phyloP scores from a whole-genome alignment of 176 grass and related monocot genomes.

The Pharus latifolius region DNA sequence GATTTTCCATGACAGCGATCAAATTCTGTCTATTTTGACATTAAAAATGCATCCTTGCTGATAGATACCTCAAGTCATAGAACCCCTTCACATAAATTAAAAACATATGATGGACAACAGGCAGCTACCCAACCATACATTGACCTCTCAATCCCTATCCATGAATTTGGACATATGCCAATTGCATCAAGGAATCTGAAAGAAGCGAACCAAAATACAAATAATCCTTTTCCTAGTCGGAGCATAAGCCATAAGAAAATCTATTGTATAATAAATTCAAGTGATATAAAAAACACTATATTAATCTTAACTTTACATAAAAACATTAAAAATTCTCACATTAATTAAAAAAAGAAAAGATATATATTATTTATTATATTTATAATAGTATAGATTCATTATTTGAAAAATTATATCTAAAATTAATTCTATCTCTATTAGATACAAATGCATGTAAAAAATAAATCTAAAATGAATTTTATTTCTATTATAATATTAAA shows the following conservation, averaged over 20 bases:
- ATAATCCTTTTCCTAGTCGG: background rate
- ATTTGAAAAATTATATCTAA: too few relatives aligned
- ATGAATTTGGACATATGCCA: background rate
- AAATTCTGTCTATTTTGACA: background rate
- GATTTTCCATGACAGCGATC: background rate
- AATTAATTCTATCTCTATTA: too few relatives aligned
- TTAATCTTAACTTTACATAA: too few relatives aligned
- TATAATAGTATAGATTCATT: too few relatives aligned
- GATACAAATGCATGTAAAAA: too few relatives aligned
- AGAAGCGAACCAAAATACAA: background rate
- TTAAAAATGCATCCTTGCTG: background rate
- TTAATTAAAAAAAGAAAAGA: too few relatives aligned
- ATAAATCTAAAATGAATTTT: too few relatives aligned
- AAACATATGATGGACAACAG: background rate
- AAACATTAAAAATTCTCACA: too few relatives aligned
- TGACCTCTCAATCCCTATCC: slow-evolving; percentile 9
- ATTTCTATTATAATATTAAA: too few relatives aligned
- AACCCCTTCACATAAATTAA: background rate
- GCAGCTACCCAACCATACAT: background rate
- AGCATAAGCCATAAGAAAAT: background rate
- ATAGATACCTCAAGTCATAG: background rate
- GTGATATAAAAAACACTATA: too few relatives aligned
- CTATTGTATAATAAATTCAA: too few relatives aligned
- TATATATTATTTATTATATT: too few relatives aligned
- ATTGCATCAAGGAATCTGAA: background rate